phyloP scores from a whole-genome alignment of 306 rosid species.

The Gastrolobium villosum region DNA sequence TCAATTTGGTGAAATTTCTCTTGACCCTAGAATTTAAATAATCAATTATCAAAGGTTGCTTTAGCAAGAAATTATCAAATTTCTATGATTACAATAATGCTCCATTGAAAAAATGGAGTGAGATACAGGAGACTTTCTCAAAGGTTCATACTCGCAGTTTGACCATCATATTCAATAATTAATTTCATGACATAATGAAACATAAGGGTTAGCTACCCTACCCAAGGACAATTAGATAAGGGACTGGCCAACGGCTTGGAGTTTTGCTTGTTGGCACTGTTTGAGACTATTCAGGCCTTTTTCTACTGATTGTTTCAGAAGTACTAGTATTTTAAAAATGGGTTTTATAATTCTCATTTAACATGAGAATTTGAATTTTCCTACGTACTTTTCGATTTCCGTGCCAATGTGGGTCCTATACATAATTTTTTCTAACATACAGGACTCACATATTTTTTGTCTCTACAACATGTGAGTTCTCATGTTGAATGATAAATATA shows the following conservation, averaged over 20 bases:
- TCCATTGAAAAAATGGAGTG: not conserved
- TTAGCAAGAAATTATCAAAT: conserved; percentile 14
- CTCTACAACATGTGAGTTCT: no score
- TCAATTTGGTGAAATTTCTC: conserved; percentile 4
- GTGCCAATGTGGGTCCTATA: no score
- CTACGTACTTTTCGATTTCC: no score
- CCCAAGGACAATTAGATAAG: conserved; percentile 33
- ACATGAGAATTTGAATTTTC: no score
- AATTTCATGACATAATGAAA: conserved; percentile 38
- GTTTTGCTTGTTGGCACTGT: conserved; percentile 24
- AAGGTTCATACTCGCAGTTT: conserved; percentile 28
- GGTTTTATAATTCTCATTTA: no score
- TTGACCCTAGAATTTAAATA: conserved; percentile 21
- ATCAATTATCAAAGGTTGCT: conserved; percentile 29
- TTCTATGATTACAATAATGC: conserved; percentile 25
- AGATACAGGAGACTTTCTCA: not conserved
- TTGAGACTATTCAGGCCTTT: conserved; percentile 20
- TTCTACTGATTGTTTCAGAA: conserved; percentile 1
- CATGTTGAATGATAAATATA: no score
- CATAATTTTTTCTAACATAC: no score
- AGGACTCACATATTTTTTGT: no score
- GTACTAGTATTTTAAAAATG: not conserved
- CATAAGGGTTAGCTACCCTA: conserved; percentile 49
- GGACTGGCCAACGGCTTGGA: conserved; percentile 3
- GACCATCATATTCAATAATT: conserved; percentile 43